These are phyloP conservation scores for Xylariaceae sp. DNA, from an alignment of 2,329 filamentous ascomycete genomes.

Conservation along the genomic window DNA sequence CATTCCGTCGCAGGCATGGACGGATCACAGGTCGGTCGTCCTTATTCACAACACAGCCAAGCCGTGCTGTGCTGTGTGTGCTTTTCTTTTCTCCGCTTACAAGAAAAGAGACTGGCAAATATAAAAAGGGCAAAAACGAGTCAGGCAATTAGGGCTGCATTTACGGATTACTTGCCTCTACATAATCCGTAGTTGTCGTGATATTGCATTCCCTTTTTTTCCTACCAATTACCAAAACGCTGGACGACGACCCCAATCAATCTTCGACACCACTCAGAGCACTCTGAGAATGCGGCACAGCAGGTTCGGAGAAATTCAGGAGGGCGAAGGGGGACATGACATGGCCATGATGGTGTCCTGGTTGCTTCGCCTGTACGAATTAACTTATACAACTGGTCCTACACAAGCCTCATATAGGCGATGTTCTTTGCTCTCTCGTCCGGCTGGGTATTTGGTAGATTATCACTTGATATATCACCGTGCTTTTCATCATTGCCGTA, in stretches of 20 bases:
- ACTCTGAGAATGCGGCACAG: background rate
- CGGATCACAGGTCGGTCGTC: no score
- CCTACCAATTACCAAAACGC: background rate
- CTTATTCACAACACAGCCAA: constrained; percentile 10
- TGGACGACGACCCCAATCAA: constrained; percentile 1
- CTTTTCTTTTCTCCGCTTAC: constrained; percentile 10
- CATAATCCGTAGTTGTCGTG: background rate
- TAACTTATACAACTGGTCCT: no score
- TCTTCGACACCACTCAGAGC: constrained; percentile 7
- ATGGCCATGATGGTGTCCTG: background rate
- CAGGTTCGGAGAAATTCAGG: background rate
- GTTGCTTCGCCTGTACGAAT: no score
- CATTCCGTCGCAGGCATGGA: no score
- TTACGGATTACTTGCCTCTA: background rate
- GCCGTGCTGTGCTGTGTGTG: background rate
- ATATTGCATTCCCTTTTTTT: no score
- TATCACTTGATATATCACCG: no score
- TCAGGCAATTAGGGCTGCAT: constrained; percentile 4
- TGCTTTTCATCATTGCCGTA: no score
- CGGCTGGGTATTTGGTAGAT: no score
- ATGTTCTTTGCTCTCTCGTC: no score
- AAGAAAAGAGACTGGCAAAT: background rate
- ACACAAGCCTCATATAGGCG: background rate
- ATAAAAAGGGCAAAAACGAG: constrained; percentile 2
- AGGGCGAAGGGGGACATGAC: background rate